Conservation (phyloP, 75 land plant species). For the Cupressus sempervirens region DNA sequence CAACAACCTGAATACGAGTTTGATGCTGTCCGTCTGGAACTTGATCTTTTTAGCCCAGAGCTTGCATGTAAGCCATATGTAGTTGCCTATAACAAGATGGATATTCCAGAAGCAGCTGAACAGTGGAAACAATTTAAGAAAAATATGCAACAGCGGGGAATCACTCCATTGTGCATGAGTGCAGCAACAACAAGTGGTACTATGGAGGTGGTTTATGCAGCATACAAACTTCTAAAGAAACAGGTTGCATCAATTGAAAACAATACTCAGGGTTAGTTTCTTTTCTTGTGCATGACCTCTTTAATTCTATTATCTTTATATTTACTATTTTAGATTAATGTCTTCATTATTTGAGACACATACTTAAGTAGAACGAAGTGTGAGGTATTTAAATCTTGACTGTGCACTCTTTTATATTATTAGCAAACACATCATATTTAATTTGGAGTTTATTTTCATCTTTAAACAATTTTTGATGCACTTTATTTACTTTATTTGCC, state of each 20-base stretch:
- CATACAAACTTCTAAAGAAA: constrained; percentile 51
- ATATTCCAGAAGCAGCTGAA: constrained; percentile 88
- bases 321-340: not conserved
- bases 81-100: constrained; percentile 94
- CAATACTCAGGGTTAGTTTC: not conserved
- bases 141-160: constrained; percentile 50
- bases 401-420: not conserved
- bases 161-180: constrained; percentile 74
- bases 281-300: not conserved
- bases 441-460: not conserved
- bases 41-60: constrained; percentile 79
- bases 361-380: not conserved
- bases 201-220: constrained; percentile 59
- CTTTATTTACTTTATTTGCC: not conserved
- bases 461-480: too few species aligned
- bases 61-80: constrained; percentile 75
- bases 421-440: not conserved
- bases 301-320: not conserved
- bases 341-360: not conserved
- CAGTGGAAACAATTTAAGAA: constrained; percentile 62
- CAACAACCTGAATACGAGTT: constrained; percentile 81
- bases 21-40: constrained; percentile 94
- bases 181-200: constrained; percentile 73
- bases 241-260: constrained; percentile 10
- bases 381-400: not conserved